Percentiles rank a stretch among this genome's conserved stretches.
These are phyloP conservation scores for Candida multigemmis DNA, from an alignment of 805 yeast species.

Conservation along the genomic window DNA sequence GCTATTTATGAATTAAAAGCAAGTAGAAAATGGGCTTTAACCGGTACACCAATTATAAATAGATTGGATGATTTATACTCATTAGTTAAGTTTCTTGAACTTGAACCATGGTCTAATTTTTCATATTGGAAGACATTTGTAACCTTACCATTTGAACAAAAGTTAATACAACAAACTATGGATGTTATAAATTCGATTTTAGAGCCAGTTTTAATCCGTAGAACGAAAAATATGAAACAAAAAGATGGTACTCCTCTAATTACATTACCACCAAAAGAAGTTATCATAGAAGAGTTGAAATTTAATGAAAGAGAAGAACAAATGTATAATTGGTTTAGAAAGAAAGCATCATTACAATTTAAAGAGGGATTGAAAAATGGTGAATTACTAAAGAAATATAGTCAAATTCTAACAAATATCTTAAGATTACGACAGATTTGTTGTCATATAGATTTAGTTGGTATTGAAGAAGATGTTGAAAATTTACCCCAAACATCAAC, in stretches of 20 bases:
- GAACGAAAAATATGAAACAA: conserved; percentile 81
- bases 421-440: conserved; percentile 81
- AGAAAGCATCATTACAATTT: conserved; percentile 57
- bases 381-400: conserved; percentile 59
- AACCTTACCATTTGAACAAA: conserved; percentile 73
- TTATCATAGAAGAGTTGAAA: conserved; percentile 56
- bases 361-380: conserved; percentile 55
- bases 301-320: conserved; percentile 59
- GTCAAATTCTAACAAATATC: conserved; percentile 75
- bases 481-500: too few relatives aligned
- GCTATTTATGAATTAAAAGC: conserved; percentile 63
- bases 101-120: conserved; percentile 88
- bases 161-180: conserved; percentile 61
- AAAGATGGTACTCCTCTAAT: conserved; percentile 67
- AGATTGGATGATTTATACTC: conserved; percentile 81
- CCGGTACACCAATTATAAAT: conserved; percentile 92
- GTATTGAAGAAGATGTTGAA: conserved; percentile 13
- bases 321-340: conserved; percentile 61
- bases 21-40: conserved; percentile 70
- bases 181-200: conserved; percentile 78
- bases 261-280: conserved; percentile 66
- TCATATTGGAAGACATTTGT: conserved; percentile 84
- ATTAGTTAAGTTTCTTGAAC: conserved; percentile 57
- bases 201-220: conserved; percentile 72
- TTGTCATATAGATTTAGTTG: conserved; percentile 69